Evolutionary conservation across 2,329 filamentous ascomycete species (phyloP).

Genomic region (Cladosporium sp.): DNA sequence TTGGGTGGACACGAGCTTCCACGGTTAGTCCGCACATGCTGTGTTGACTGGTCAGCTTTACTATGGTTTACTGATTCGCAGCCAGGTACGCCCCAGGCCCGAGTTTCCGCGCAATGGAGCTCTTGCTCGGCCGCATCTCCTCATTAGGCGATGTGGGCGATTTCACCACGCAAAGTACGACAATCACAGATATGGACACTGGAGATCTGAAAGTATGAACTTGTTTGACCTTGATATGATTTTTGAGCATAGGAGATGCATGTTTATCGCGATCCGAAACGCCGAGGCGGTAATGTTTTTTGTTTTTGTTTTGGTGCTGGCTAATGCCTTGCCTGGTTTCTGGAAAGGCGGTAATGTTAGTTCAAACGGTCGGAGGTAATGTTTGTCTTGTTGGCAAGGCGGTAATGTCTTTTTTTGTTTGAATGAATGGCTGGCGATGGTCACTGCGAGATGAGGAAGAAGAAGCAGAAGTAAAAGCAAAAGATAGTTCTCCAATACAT

Average conservation of each 20-base stretch:
- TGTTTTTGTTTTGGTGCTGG: background rate
- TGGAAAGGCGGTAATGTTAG: background rate
- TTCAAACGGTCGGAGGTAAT: background rate
- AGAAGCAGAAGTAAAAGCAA: background rate
- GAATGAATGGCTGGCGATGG: background rate
- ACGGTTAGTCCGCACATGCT: too few species aligned
- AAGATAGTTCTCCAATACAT: too few species aligned
- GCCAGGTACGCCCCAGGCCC: conserved; percentile 45
- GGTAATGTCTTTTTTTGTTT: background rate
- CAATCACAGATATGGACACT: background rate
- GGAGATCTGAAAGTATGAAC: background rate
- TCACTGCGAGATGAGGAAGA: background rate
- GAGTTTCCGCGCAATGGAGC: conserved; percentile 46
- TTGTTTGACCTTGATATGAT: background rate
- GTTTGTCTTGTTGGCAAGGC: background rate
- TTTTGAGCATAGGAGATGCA: background rate
- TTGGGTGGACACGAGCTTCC: conserved; percentile 48
- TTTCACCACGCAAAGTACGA: background rate
- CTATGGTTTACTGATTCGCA: too few species aligned
- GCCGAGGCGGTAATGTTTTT: background rate
- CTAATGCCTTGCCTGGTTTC: background rate
- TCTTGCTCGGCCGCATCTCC: conserved; percentile 45
- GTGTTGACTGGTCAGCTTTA: too few species aligned
- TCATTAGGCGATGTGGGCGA: conserved; percentile 36
- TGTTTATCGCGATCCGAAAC: background rate